These are phyloP conservation scores for Hondaea fermentalgiana DNA, from an alignment of 108 stramenopile species.

Conservation along the genomic window DNA sequence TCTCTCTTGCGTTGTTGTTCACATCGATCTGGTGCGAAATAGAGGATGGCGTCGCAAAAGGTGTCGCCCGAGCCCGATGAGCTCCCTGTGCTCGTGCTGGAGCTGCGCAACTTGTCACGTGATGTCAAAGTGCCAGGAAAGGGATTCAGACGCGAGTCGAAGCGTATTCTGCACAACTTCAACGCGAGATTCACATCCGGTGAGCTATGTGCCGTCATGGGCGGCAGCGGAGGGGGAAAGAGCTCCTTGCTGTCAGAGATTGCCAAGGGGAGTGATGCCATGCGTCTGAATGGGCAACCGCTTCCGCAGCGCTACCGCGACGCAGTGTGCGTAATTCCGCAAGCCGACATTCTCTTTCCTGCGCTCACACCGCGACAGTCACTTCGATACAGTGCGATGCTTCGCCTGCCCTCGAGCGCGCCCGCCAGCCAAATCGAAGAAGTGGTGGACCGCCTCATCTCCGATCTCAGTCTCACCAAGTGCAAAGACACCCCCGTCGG, in stretches of 20 bases:
- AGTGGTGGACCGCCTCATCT: background rate
- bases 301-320: background rate
- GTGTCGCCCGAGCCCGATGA: no score
- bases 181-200: background rate
- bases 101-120: background rate
- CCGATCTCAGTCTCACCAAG: background rate
- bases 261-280: background rate
- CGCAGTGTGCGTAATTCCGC: slow-evolving; percentile 27
- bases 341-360: slow-evolving; percentile 40
- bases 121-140: background rate
- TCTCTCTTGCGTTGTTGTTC: no score
- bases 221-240: slow-evolving; percentile 26
- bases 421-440: background rate
- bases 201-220: slow-evolving; percentile 15
- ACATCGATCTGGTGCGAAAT: no score
- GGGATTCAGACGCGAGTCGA: background rate
- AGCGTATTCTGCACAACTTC: slow-evolving; percentile 7
- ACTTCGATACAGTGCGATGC: slow-evolving; percentile 20
- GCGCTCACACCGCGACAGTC: slow-evolving; percentile 30
- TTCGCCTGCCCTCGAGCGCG: slow-evolving; percentile 4
- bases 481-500: background rate
- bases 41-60: no score
- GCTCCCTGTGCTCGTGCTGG: background rate
- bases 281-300: background rate
- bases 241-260: slow-evolving; percentile 20